Evolutionary conservation across 2,329 filamentous ascomycete genomes (phyloP).

Genomic region (Scleromitrula shiraiana): DNA sequence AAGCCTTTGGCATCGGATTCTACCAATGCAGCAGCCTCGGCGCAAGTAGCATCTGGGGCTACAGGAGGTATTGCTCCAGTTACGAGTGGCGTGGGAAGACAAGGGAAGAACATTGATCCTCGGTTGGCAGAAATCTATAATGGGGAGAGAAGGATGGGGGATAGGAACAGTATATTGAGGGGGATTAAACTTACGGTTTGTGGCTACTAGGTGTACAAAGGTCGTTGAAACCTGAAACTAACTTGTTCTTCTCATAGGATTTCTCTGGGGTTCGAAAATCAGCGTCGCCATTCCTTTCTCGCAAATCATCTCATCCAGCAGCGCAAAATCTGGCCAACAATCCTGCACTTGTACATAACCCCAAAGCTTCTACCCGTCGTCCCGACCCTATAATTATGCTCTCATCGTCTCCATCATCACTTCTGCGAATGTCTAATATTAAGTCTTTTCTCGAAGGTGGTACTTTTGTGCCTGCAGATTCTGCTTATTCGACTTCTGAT

Average conservation of each 20-base stretch:
- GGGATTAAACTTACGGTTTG: slow-evolving; percentile 83
- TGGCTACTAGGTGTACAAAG: not conserved
- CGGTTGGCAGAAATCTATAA: slow-evolving; percentile 82
- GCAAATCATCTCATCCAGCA: slow-evolving; percentile 40
- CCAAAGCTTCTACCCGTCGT: slow-evolving; percentile 42
- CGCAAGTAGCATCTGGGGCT: slow-evolving; percentile 40
- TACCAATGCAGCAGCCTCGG: slow-evolving; percentile 34
- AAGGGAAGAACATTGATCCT: slow-evolving; percentile 67
- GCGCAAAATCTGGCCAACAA: slow-evolving; percentile 32
- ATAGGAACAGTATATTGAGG: slow-evolving; percentile 79
- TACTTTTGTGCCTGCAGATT: slow-evolving; percentile 69
- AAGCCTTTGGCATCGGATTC: slow-evolving; percentile 66
- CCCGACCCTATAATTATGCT: slow-evolving; percentile 90
- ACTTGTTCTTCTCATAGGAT: slow-evolving; percentile 51
- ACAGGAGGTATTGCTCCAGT: slow-evolving; percentile 33
- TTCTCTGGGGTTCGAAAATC: slow-evolving; percentile 90
- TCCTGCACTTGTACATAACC: slow-evolving; percentile 45
- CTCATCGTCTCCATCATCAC: slow-evolving; percentile 88
- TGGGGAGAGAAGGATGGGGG: slow-evolving; percentile 83
- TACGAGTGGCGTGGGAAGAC: slow-evolving; percentile 39
- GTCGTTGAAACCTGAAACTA: not conserved
- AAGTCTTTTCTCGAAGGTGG: slow-evolving; percentile 87
- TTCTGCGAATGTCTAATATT: slow-evolving; percentile 92
- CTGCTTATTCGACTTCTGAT: slow-evolving; percentile 49
- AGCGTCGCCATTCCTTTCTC: slow-evolving; percentile 66